These are phyloP conservation scores for Penicillium paradoxum DNA, from an alignment of 495 filamentous ascomycete species.

Conservation along the genomic window DNA sequence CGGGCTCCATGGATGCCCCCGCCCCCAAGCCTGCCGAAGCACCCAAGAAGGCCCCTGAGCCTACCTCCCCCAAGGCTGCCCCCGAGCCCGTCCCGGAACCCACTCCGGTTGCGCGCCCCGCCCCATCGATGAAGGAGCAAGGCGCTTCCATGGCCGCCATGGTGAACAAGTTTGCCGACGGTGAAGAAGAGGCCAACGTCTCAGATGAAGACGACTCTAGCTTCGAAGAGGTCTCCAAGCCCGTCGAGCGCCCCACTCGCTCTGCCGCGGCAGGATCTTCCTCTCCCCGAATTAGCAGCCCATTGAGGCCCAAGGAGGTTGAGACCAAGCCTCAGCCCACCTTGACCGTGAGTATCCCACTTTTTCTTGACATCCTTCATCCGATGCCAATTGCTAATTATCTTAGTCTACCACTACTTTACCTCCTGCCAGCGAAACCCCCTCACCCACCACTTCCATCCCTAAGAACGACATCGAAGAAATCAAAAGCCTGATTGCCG, in stretches of 20 bases:
- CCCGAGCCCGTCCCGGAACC: conserved; percentile 37
- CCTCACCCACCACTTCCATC: conserved; percentile 20
- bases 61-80: conserved; percentile 21
- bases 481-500: conserved; percentile 41
- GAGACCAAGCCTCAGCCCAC: conserved; percentile 16
- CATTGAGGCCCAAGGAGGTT: conserved; percentile 33
- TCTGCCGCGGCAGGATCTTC: conserved; percentile 21
- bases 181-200: conserved; percentile 54
- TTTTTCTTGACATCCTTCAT: neutral
- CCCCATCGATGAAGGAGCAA: conserved; percentile 72
- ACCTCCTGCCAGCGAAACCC: conserved; percentile 20
- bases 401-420: conserved; percentile 18
- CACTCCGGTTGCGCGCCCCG: conserved; percentile 46
- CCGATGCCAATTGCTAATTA: conserved; percentile 8
- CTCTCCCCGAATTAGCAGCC: conserved; percentile 34
- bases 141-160: conserved; percentile 77
- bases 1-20: conserved; percentile 36
- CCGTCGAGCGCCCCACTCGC: conserved; percentile 44
- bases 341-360: conserved; percentile 1
- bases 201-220: conserved; percentile 65
- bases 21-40: conserved; percentile 27
- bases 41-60: conserved; percentile 36
- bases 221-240: conserved; percentile 78
- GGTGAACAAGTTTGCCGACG: conserved; percentile 79
- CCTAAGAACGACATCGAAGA: conserved; percentile 37